Base-by-base conservation (phyloP, 1,284 basidiomycete species). In the Hemileccinum hortonii region DNA sequence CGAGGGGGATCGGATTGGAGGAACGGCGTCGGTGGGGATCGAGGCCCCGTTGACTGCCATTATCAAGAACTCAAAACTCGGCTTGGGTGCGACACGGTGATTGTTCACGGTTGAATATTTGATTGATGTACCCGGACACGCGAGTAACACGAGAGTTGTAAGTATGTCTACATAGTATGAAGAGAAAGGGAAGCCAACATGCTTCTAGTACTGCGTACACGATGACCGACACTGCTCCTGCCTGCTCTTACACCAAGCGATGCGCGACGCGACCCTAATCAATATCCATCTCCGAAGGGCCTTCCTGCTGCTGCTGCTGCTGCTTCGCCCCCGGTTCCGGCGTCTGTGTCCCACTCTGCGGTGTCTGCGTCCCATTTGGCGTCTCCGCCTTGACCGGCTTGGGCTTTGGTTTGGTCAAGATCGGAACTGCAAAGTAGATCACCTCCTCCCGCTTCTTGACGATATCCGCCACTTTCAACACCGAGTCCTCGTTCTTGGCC, bases 371-470 rank as follows among this genome's bases (percentile, higher is more conserved):
- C 22, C 68, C 73, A 11, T 66, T 69, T 15, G 72, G 75, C 3
- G 77, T 70, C 37, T 78, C 76, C 58, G 84, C 83, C 65, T 80
- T 81, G 69, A 75, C 65, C 14, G 80, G 81, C 79, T 87, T 92
- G 54, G 93, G 93, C 83, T 94, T 95, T 51, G 90, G 90, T 77
- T 80, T 87, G 61, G 87, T 90, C 69, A 94, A 76, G 71, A 94
- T 93, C 30, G 90, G 89, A 30, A 84, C 83, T 42, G 87, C 84
- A 60, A 88, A 89, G 76, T 89, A 94, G 61, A 90, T 84, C 54
- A 94, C 74, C 72, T 96, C 94, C 60, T 97, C 94, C 64, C 83
- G 80, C 80, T 87, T 90, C 86, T 93, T 93, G 71, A 77, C 69
- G 60, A 96, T 87, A 69, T 97, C 92, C 50, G 76, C 83, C 49